phyloP scores from a whole-genome alignment of 768 basidiomycete genomes.

The Mycena venus region DNA sequence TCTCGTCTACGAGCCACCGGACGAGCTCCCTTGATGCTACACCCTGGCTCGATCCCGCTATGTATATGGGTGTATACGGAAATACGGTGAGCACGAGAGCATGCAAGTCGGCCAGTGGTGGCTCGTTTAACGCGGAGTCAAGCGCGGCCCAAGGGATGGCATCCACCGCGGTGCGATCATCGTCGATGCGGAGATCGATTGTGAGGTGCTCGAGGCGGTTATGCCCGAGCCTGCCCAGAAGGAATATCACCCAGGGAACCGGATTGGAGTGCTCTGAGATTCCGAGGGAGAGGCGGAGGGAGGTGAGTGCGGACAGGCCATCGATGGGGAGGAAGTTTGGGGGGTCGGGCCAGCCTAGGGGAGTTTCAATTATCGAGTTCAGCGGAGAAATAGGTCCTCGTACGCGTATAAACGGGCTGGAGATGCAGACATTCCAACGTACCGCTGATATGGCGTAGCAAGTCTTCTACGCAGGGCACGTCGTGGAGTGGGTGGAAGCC shows the following conservation, averaged over 20 bases:
- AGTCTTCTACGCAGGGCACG: background rate
- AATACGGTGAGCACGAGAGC: slow-evolving; percentile 4
- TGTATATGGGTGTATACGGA: background rate
- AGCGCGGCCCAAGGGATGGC: background rate
- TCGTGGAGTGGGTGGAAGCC: slow-evolving; percentile 14
- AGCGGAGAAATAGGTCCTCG: background rate
- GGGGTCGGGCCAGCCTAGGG: slow-evolving; percentile 1
- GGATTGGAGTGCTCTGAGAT: slow-evolving; percentile 1
- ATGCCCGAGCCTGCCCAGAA: background rate
- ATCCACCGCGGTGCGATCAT: background rate
- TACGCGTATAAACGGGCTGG: slow-evolving; percentile 15
- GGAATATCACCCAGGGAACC: slow-evolving; percentile 12
- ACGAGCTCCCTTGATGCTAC: background rate
- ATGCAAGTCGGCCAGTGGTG: background rate
- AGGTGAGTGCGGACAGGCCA: background rate
- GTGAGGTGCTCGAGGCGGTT: background rate
- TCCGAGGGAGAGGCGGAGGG: slow-evolving; percentile 21
- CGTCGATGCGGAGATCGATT: slow-evolving; percentile 13
- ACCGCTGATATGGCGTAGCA: background rate
- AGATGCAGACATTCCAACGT: slow-evolving; percentile 16
- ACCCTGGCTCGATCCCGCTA: background rate
- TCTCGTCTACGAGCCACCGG: background rate
- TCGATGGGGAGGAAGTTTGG: background rate
- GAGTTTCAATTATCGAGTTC: background rate
- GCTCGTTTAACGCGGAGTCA: slow-evolving; percentile 5